Evolutionary conservation across 1,284 basidiomycete genomes (phyloP).

Genomic region (Cystobasidium slooffiae): DNA sequence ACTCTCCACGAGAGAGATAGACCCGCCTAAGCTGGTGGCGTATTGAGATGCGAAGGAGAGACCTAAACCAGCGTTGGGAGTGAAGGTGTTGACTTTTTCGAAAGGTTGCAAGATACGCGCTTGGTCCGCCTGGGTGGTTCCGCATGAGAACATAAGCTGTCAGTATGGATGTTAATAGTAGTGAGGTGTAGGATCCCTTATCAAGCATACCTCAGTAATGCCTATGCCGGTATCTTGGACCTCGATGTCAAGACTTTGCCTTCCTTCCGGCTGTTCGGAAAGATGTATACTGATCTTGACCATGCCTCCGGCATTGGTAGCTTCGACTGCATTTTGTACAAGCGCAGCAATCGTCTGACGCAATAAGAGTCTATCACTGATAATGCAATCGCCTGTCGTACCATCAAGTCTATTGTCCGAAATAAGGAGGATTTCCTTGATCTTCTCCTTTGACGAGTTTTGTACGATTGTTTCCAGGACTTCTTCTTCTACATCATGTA

Average conservation of each 20-base stretch:
- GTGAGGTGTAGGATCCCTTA: too few relatives aligned
- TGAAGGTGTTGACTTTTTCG: slow-evolving; percentile 7
- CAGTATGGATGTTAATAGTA: neutral
- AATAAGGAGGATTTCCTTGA: neutral
- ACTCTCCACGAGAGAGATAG: neutral
- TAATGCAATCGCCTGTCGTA: slow-evolving; percentile 4
- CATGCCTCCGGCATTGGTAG: slow-evolving; percentile 10
- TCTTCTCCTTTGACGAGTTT: neutral
- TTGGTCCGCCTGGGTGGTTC: neutral
- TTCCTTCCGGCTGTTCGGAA: neutral
- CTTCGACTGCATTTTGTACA: slow-evolving; percentile 19
- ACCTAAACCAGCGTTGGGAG: slow-evolving; percentile 7
- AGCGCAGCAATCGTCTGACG: slow-evolving; percentile 10
- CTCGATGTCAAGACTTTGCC: neutral
- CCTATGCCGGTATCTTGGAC: slow-evolving; percentile 16
- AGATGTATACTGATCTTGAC: neutral
- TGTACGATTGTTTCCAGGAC: slow-evolving; percentile 6
- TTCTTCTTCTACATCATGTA: slow-evolving; percentile 29
- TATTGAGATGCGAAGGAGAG: slow-evolving; percentile 21
- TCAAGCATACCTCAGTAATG: slow-evolving; percentile 11
- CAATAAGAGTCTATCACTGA: slow-evolving; percentile 6
- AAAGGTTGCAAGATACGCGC: slow-evolving; percentile 22
- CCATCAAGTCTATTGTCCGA: neutral
- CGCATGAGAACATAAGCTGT: neutral
- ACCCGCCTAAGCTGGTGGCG: neutral